Percentiles rank a stretch among this genome's conserved stretches.
phyloP scores from a whole-genome alignment of 2,329 filamentous ascomycete species.

The Trichophyton rubrum region DNA sequence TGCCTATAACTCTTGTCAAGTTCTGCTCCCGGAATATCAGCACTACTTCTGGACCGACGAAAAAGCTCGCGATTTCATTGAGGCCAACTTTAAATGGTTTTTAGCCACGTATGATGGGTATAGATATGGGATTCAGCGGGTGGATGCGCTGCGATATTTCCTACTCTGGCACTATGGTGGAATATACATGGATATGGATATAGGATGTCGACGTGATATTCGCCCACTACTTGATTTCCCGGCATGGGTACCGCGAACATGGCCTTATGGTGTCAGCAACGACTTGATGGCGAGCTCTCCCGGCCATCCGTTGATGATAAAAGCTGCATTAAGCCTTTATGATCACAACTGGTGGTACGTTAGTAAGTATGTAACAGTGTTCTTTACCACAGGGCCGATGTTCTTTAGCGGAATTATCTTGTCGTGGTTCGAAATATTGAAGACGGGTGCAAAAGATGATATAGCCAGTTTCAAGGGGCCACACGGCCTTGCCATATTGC shows the following conservation, averaged over 20 bases:
- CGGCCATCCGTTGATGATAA: slow-evolving; percentile 10
- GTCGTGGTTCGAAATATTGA: slow-evolving; percentile 6
- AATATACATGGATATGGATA: slow-evolving; percentile 19
- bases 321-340: slow-evolving; percentile 6
- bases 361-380: slow-evolving; percentile 12
- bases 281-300: slow-evolving; percentile 12
- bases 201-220: slow-evolving; percentile 3
- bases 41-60: slow-evolving; percentile 17
- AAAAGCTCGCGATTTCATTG: slow-evolving; percentile 15
- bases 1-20: slow-evolving; percentile 1
- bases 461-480: not conserved
- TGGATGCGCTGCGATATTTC: slow-evolving; percentile 19
- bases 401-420: slow-evolving; percentile 7
- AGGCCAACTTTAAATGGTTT: slow-evolving; percentile 17
- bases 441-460: not conserved
- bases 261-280: slow-evolving; percentile 12
- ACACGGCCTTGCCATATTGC: slow-evolving; percentile 1
- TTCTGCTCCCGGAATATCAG: not conserved
- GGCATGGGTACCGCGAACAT: slow-evolving; percentile 2
- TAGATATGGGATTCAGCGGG: slow-evolving; percentile 15
- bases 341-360: slow-evolving; percentile 7
- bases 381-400: slow-evolving; percentile 12
- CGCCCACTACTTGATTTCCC: not conserved
- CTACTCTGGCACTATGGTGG: slow-evolving; percentile 18
- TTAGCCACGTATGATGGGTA: slow-evolving; percentile 17